These are phyloP conservation scores for Tulasnella sp. DNA, from an alignment of 768 basidiomycete genomes.

Conservation along the genomic window DNA sequence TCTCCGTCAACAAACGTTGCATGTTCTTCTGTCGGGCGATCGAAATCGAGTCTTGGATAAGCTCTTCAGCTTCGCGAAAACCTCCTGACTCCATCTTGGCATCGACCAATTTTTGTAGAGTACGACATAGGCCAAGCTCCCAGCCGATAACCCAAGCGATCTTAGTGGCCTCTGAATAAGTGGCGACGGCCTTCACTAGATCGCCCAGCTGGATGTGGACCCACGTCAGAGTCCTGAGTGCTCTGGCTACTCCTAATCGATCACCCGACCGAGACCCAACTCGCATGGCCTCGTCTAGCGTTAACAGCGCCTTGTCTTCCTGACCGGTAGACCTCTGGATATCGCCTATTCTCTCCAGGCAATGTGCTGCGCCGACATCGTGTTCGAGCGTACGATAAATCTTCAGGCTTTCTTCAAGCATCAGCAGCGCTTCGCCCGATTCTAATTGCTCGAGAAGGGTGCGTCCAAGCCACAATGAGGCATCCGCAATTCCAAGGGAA, in stretches of 20 bases:
- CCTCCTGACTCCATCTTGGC: neutral
- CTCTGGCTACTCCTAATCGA: neutral
- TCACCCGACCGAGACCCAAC: neutral
- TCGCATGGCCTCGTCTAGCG: neutral
- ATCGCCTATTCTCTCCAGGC: neutral
- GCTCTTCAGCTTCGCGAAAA: neutral
- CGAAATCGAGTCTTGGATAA: neutral
- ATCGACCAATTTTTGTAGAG: neutral
- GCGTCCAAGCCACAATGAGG: neutral
- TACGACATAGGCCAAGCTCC: neutral
- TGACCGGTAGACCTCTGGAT: neutral
- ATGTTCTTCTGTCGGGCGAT: neutral
- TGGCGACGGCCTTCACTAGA: neutral
- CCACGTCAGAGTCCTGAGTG: neutral
- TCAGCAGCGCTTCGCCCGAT: neutral
- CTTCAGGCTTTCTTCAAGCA: neutral
- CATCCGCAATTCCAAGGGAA: neutral
- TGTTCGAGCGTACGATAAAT: neutral
- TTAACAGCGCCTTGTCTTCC: neutral
- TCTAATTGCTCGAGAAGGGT: neutral
- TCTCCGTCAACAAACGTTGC: neutral
- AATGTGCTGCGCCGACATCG: neutral
- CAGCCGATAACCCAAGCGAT: neutral
- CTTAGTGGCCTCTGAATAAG: neutral
- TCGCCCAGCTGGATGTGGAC: neutral